Base-by-base conservation (phyloP, 176 grass and related monocot species). In the Poa pratensis region DNA sequence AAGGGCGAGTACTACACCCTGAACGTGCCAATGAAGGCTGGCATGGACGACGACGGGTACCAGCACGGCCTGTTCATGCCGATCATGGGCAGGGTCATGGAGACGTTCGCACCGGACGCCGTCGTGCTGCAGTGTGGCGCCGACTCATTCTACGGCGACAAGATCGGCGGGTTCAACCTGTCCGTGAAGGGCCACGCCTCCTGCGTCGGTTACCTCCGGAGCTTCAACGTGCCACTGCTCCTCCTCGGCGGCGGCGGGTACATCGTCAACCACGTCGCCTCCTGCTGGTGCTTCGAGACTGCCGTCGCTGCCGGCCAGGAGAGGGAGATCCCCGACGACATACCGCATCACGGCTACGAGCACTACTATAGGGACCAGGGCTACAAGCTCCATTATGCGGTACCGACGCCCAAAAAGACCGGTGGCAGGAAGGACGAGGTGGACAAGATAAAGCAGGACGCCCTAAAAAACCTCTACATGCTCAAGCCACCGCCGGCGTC, bases 161-260 rank as follows among this genome's bases (percentile, higher is more conserved):
- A 77, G 75, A 39, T 97, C 37, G 91, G 88, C 3, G 6, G 16
- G 0, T 89, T 90, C 49, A 93, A 90, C 42, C 87, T 95, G n/a
- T 92, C 95, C 24, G 46, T 95, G n/a, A 49, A 14, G 7, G 91
- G 93, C 0, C 91, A 95, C 68, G 89, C 85, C 12, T 18, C 37
- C 22, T 82, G 83, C 62, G 71, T 81, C 78, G 0, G 11, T 3
- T 69, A 61, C 77, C 22, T 85, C 39, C 51, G 77, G 0, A 85
- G 87, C 77, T 85, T 76, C 70, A 82, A 85, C 51, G 5, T 50
- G 61, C 83, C 78, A 17, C 87, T 94, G 30, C 87, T 95, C 16
- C 90, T 97, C 34, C 61, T 94, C 65, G 95, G 92, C 55, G 95
- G 95, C 68, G 95, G 95, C 22, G 95, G 95, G 0, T 95, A 97